A percentile compares a stretch with the other conserved stretches of the same genome.
phyloP scores from a whole-genome alignment of 139 green algal genomes.

The Penium margaritaceum region DNA sequence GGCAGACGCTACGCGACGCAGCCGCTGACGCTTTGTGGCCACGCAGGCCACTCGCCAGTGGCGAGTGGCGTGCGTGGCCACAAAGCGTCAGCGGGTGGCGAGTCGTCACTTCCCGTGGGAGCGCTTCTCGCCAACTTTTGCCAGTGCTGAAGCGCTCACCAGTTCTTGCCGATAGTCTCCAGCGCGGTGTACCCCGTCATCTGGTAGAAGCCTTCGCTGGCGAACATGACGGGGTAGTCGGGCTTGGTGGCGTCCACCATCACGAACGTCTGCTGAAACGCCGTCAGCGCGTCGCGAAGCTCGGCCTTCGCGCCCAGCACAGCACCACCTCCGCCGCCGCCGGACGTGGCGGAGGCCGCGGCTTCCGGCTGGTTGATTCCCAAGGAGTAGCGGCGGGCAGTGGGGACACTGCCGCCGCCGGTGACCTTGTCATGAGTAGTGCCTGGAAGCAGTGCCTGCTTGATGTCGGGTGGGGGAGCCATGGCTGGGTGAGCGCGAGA shows the following conservation, averaged over 20 bases:
- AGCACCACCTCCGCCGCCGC: background rate
- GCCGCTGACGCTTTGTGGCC: too few species aligned
- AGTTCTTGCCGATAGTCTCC: conserved; percentile 94
- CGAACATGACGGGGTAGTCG: conserved; percentile 89
- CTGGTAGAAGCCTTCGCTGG: conserved; percentile 83
- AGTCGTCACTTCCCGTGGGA: background rate
- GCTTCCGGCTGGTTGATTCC: background rate
- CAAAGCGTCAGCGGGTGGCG: background rate
- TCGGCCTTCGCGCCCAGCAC: conserved; percentile 10
- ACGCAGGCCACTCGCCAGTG: too few species aligned
- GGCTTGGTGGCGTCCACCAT: conserved; percentile 87
- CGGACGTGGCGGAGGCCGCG: too few species aligned
- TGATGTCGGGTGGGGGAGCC: too few species aligned
- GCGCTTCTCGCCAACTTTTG: background rate
- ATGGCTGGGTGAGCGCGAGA: too few species aligned
- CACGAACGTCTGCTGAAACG: conserved; percentile 46
- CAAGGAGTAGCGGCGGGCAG: background rate
- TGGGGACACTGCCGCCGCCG: conserved; percentile 2
- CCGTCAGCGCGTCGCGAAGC: conserved; percentile 32
- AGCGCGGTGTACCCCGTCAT: conserved; percentile 92
- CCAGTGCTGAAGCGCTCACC: conserved; percentile 40
- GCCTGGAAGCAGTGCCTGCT: too few species aligned
- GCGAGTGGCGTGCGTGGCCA: too few species aligned
- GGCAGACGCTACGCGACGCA: too few species aligned
- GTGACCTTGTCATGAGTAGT: background rate